Conservation (phyloP, 352 stramenopile genomes). For the Phytopythium aichiense region DNA sequence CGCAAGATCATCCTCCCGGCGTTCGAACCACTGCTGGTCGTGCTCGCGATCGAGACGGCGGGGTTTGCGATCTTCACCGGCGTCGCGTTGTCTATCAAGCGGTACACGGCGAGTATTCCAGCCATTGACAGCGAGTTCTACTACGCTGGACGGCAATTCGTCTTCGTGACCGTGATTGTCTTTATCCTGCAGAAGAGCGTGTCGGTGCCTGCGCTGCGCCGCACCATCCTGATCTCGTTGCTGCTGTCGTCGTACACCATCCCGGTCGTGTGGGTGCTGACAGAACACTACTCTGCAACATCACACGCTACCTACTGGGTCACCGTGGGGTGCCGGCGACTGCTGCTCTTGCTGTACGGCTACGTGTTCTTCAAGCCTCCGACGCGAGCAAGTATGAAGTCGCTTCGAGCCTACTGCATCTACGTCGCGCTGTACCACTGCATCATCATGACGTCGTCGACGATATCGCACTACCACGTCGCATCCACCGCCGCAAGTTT, state of each 20-base stretch:
- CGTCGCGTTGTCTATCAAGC: constrained; percentile 21
- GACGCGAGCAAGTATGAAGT: constrained; percentile 21
- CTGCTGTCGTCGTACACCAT: constrained; percentile 46
- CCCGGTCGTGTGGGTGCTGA: constrained; percentile 25
- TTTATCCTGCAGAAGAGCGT: constrained; percentile 67
- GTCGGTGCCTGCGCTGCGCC: constrained; percentile 40
- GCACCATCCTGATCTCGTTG: constrained; percentile 31
- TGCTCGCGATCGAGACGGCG: constrained; percentile 26
- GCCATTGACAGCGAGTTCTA: constrained; percentile 28
- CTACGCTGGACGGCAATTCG: constrained; percentile 48
- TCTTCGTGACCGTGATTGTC: constrained; percentile 44
- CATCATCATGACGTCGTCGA: constrained; percentile 5
- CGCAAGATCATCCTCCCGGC: constrained; percentile 51
- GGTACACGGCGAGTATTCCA: constrained; percentile 30
- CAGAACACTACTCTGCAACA: constrained; percentile 9
- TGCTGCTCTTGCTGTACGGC: constrained; percentile 24
- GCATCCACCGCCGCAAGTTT: not conserved
- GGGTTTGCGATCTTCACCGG: constrained; percentile 29
- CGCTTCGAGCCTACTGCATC: constrained; percentile 25
- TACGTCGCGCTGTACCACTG: constrained; percentile 29
- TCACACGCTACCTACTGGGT: constrained; percentile 19
- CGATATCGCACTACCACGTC: not conserved
- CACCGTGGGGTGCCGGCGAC: constrained; percentile 9
- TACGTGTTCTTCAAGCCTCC: constrained; percentile 28
- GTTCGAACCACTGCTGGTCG: constrained; percentile 55